These are phyloP conservation scores for Globisporangium viniferum DNA, from an alignment of 352 stramenopile species.

Conservation along the genomic window DNA sequence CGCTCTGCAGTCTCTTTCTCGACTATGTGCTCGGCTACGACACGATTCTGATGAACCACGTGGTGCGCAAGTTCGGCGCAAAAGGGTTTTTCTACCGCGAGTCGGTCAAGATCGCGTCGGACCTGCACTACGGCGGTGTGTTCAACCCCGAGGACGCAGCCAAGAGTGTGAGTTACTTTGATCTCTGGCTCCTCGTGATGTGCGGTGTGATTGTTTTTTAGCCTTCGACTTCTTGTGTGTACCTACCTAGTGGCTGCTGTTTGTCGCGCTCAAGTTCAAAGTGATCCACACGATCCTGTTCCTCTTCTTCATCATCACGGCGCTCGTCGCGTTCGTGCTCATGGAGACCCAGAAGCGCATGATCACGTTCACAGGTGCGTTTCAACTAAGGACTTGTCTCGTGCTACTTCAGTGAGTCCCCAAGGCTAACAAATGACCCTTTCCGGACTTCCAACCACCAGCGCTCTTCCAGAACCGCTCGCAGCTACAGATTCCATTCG, in stretches of 20 bases:
- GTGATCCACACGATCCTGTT: slow-evolving; percentile 90
- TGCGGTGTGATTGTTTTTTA: no score
- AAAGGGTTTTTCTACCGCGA: slow-evolving; percentile 73
- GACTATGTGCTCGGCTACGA: slow-evolving; percentile 77
- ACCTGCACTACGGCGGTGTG: slow-evolving; percentile 63
- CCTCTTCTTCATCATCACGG: slow-evolving; percentile 93
- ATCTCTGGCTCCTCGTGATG: no score
- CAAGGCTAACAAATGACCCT: neutral
- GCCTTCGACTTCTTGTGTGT: neutral
- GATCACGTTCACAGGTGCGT: slow-evolving; percentile 85
- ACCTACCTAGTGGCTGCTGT: slow-evolving; percentile 29
- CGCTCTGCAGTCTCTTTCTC: slow-evolving; percentile 43
- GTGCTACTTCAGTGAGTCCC: neutral
- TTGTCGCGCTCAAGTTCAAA: slow-evolving; percentile 80
- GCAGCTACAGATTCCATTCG: slow-evolving; percentile 62
- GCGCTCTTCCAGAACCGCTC: slow-evolving; percentile 84
- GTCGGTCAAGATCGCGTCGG: slow-evolving; percentile 46
- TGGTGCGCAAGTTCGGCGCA: slow-evolving; percentile 57
- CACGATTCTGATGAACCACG: slow-evolving; percentile 92
- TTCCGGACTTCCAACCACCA: slow-evolving; percentile 5
- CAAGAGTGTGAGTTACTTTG: slow-evolving; percentile 26
- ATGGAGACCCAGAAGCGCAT: slow-evolving; percentile 92
- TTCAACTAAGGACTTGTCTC: neutral
- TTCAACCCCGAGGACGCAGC: slow-evolving; percentile 35
- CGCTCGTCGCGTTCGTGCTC: slow-evolving; percentile 91